Evolutionary conservation across 2,329 filamentous ascomycete genomes (phyloP).

Genomic region (Neopestalotiopsis sp.): DNA sequence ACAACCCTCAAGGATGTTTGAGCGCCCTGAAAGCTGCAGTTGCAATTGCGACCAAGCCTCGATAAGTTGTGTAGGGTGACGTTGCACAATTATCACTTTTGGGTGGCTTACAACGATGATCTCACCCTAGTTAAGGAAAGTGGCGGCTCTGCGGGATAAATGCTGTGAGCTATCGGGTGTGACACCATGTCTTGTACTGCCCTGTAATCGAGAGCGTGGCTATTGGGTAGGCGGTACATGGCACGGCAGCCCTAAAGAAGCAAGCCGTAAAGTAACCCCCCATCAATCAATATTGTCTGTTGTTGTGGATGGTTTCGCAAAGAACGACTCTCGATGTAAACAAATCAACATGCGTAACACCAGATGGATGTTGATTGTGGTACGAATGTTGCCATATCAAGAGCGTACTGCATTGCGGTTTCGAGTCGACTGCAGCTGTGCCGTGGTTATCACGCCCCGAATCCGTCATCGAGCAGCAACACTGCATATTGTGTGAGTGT

Average conservation of each 20-base stretch:
- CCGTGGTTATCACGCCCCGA: neutral
- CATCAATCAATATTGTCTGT: neutral
- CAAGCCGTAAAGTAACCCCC: neutral
- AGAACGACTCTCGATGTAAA: neutral
- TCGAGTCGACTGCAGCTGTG: slow-evolving; percentile 1
- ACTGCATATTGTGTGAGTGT: neutral
- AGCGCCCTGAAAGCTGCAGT: neutral
- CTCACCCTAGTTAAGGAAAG: slow-evolving; percentile 16
- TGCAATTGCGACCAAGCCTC: neutral
- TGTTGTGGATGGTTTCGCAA: neutral
- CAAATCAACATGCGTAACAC: neutral
- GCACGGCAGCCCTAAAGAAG: neutral
- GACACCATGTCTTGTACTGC: neutral
- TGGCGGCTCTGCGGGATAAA: slow-evolving; percentile 30
- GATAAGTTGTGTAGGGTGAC: neutral
- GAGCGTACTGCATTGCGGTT: neutral
- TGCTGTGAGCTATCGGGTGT: slow-evolving; percentile 18
- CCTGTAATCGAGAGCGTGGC: neutral
- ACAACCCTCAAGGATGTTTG: neutral
- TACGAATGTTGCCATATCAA: neutral
- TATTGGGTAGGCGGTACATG: neutral
- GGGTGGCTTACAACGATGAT: slow-evolving; percentile 7
- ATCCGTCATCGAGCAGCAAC: slow-evolving; percentile 9
- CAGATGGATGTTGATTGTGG: neutral
- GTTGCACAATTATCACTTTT: neutral